Conservation (phyloP, 2,329 filamentous ascomycete genomes). For the Epichloe aotearoae region DNA sequence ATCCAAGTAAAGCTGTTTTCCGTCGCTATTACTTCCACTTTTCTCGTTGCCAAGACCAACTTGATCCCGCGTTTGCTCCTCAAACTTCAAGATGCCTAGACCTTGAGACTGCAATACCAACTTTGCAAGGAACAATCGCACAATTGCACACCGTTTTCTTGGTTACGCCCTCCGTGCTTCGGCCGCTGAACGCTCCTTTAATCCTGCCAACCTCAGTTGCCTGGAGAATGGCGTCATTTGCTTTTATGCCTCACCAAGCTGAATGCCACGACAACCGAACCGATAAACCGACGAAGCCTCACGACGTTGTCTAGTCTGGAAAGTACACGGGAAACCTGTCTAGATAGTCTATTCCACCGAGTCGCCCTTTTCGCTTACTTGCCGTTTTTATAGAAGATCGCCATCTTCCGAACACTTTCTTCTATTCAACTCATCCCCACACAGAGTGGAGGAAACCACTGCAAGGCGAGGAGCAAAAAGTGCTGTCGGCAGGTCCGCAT, state of each 20-base stretch:
- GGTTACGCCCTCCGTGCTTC: background rate
- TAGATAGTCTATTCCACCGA: background rate
- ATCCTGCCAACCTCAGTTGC: background rate
- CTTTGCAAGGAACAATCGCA: background rate
- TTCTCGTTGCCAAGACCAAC: slow-evolving; percentile 2
- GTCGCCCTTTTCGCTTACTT: background rate
- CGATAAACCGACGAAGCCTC: background rate
- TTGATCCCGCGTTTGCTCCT: background rate
- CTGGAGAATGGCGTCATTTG: background rate
- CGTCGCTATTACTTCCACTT: background rate
- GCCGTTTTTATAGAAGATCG: background rate
- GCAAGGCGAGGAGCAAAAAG: slow-evolving; percentile 32
- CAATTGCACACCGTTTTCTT: background rate
- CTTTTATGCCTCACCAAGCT: background rate
- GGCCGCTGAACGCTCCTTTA: background rate
- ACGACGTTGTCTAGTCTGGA: background rate
- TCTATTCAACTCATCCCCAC: background rate
- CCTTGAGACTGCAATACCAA: background rate
- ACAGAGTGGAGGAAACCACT: background rate
- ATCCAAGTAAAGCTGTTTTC: background rate
- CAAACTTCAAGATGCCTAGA: background rate
- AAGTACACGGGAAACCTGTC: background rate
- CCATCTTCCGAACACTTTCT: background rate
- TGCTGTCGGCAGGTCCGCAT: slow-evolving; percentile 28
- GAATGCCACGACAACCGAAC: background rate